Evolutionary conservation across 805 yeast genomes (phyloP).

Genomic region (Wickerhamiella alocasiicola): DNA sequence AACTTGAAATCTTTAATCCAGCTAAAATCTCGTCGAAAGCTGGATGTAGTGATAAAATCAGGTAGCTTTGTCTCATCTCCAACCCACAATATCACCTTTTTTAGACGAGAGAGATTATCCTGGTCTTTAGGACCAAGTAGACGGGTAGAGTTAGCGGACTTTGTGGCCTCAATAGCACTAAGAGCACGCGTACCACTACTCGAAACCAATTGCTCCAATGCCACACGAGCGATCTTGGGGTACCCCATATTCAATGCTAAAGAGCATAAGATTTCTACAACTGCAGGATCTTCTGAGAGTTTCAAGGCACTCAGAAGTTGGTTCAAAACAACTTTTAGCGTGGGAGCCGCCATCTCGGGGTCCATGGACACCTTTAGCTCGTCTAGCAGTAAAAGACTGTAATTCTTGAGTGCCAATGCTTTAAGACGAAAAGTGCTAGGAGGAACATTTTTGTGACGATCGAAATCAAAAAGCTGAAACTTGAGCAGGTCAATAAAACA

Average conservation of each 20-base stretch:
- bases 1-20: slow-evolving; percentile 4
- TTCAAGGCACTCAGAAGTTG: slow-evolving; percentile 16
- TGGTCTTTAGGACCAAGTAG: slow-evolving; percentile 17
- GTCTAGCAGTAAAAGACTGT: slow-evolving; percentile 58
- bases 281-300: slow-evolving; percentile 9
- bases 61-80: slow-evolving; percentile 12
- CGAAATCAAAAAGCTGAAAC: slow-evolving; percentile 46
- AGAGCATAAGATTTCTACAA: slow-evolving; percentile 8
- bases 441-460: slow-evolving; percentile 30
- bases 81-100: slow-evolving; percentile 9
- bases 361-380: slow-evolving; percentile 20
- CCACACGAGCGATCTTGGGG: slow-evolving; percentile 16
- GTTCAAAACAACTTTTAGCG: neutral
- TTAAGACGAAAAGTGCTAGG: slow-evolving; percentile 65
- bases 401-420: slow-evolving; percentile 65
- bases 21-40: slow-evolving; percentile 1
- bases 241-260: slow-evolving; percentile 13
- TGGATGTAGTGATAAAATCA: neutral
- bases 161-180: slow-evolving; percentile 11
- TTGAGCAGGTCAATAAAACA: slow-evolving; percentile 52
- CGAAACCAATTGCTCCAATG: slow-evolving; percentile 18
- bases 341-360: neutral
- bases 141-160: neutral
- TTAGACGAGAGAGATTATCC: slow-evolving; percentile 12
- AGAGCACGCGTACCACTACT: slow-evolving; percentile 15